These are phyloP conservation scores for Ilex asprella DNA, from an alignment of 257 asterid genomes.

Conservation along the genomic window DNA sequence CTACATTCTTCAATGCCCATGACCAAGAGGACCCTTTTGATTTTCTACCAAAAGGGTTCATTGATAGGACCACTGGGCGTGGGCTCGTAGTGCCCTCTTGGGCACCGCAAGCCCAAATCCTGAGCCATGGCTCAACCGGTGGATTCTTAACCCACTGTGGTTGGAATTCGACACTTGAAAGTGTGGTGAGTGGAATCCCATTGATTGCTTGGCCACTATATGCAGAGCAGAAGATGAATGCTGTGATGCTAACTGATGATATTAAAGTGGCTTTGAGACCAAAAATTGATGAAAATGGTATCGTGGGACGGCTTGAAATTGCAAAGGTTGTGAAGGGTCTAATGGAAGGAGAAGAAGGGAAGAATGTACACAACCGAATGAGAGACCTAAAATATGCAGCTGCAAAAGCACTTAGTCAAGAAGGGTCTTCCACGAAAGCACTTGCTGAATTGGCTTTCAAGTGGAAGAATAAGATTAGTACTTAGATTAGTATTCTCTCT, in stretches of 20 bases:
- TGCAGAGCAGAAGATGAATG: slow-evolving; percentile 22
- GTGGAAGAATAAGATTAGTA: not conserved
- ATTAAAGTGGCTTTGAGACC: not conserved
- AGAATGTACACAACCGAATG: not conserved
- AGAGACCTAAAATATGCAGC: not conserved
- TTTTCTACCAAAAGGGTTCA: slow-evolving; percentile 10
- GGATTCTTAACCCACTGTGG: slow-evolving; percentile 19
- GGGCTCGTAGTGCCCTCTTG: no score
- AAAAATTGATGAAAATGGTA: not conserved
- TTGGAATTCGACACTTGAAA: slow-evolving; percentile 22
- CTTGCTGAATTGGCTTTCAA: not conserved
- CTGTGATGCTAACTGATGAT: not conserved
- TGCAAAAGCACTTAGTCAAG: not conserved
- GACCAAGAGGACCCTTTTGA: slow-evolving; percentile 2
- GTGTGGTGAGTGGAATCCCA: slow-evolving; percentile 15
- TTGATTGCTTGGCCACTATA: slow-evolving; percentile 25
- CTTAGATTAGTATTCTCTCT: not conserved
- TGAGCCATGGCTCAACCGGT: no score
- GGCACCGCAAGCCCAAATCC: no score
- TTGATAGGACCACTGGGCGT: no score
- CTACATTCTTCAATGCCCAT: not conserved
- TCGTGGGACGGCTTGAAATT: not conserved
- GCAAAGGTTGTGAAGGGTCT: slow-evolving; percentile 1
- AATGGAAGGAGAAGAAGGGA: not conserved
- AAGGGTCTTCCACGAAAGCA: not conserved